Percentiles rank a stretch among this genome's conserved stretches.
Evolutionary conservation across 2,329 filamentous ascomycete species (phyloP).

Genomic region (Sarocladium oryzae): DNA sequence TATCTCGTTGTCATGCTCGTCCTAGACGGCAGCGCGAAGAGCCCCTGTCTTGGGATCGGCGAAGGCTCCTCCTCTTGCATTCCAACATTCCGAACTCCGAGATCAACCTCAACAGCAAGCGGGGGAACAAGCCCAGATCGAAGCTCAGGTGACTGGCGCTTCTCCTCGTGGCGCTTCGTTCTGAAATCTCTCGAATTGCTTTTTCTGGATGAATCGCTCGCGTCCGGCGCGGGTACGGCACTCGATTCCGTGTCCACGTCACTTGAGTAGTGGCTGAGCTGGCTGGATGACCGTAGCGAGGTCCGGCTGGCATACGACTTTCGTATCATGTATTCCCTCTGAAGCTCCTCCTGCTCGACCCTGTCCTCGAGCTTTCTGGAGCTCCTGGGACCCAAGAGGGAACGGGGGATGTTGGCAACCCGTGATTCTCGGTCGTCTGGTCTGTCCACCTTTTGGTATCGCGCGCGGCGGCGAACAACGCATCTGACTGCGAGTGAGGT

Average conservation of each 20-base stretch:
- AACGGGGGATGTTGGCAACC: too few relatives aligned
- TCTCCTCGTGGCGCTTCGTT: constrained; percentile 24
- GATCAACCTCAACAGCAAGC: constrained; percentile 1
- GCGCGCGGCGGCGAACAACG: constrained; percentile 2
- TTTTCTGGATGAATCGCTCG: not conserved
- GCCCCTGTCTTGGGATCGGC: not conserved
- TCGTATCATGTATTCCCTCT: constrained; percentile 34
- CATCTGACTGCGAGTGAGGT: constrained; percentile 3
- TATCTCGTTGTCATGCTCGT: not conserved
- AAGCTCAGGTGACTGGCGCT: constrained; percentile 19
- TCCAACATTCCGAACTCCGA: not conserved
- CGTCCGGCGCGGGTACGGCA: too few relatives aligned
- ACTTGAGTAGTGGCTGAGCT: not conserved
- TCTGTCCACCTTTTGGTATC: constrained; percentile 1
- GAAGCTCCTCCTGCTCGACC: constrained; percentile 27
- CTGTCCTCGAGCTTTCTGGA: constrained; percentile 12
- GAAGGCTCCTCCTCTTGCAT: not conserved
- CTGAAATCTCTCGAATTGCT: constrained; percentile 35
- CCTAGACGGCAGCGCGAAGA: not conserved
- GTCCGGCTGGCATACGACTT: constrained; percentile 33
- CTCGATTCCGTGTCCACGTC: not conserved
- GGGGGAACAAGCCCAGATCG: constrained; percentile 21
- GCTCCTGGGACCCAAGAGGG: not conserved
- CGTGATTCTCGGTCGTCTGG: not conserved
- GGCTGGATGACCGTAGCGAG: constrained; percentile 11